Evolutionary conservation across 2,329 filamentous ascomycete species (phyloP).

Genomic region (Diaporthe nobilis): DNA sequence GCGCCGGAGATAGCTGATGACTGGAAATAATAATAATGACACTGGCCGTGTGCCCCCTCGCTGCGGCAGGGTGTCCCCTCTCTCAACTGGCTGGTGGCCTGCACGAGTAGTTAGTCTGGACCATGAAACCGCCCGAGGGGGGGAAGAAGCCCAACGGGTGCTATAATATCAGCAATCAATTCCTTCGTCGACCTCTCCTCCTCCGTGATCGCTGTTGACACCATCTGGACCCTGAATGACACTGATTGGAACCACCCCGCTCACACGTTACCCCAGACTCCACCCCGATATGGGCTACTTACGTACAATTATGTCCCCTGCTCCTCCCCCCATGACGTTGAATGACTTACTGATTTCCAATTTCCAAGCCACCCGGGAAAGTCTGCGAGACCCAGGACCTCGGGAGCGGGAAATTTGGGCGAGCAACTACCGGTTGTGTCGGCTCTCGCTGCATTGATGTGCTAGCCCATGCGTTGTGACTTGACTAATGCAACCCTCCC

Average conservation of each 20-base stretch:
- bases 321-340: constrained; percentile 5
- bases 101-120: no score
- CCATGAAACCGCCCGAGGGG: background rate
- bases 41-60: background rate
- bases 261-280: constrained; percentile 35
- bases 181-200: background rate
- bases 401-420: background rate
- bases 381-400: background rate
- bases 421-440: constrained; percentile 8
- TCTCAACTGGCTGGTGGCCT: no score
- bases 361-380: background rate
- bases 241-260: constrained; percentile 32
- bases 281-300: constrained; percentile 33
- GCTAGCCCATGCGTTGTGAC: constrained; percentile 2
- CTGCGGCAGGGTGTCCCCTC: background rate
- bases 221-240: constrained; percentile 33
- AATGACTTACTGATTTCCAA: constrained; percentile 5
- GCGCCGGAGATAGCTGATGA: constrained; percentile 39
- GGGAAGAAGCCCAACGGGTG: background rate
- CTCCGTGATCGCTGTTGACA: constrained; percentile 30
- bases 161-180: constrained; percentile 8
- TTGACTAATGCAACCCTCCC: constrained; percentile 22
- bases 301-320: constrained; percentile 30
- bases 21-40: constrained; percentile 35
- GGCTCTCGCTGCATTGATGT: constrained; percentile 5